phyloP scores from a whole-genome alignment of 164 flowering plant species.

The Macadamia tetraphylla region DNA sequence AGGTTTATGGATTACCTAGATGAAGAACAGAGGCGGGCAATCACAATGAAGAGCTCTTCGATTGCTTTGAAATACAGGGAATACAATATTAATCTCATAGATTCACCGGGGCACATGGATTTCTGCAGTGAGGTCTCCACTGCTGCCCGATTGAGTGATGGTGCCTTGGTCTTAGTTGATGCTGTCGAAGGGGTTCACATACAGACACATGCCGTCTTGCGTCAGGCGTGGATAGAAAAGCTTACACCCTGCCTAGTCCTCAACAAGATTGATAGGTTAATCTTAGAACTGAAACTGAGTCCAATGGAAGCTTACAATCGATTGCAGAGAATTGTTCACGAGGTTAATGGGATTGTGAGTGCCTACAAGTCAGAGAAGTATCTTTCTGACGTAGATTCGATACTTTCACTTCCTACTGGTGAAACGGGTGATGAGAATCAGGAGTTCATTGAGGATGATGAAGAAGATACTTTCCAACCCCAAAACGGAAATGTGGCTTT shows the following conservation, averaged over 20 bases:
- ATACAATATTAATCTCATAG: conserved; percentile 63
- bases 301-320: conserved; percentile 72
- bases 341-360: conserved; percentile 83
- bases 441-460: conserved; percentile 74
- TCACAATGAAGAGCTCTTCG: conserved; percentile 93
- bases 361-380: conserved; percentile 81
- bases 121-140: conserved; percentile 93
- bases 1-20: conserved; percentile 83
- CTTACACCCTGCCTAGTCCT: conserved; percentile 75
- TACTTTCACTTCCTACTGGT: conserved; percentile 45
- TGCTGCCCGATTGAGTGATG: conserved; percentile 86
- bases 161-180: conserved; percentile 73
- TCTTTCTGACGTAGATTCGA: conserved; percentile 78
- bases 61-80: conserved; percentile 48
- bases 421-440: conserved; percentile 37
- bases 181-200: conserved; percentile 93
- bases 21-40: conserved; percentile 93
- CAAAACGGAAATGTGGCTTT: conserved; percentile 92
- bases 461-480: conserved; percentile 83
- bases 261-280: conserved; percentile 84
- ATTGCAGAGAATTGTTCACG: conserved; percentile 67
- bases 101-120: conserved; percentile 95
- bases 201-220: conserved; percentile 87
- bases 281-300: conserved; percentile 60
- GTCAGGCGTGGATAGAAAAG: conserved; percentile 89